These are phyloP conservation scores for Apiospora saccharicola DNA, from an alignment of 2,329 filamentous ascomycete species.

Conservation along the genomic window DNA sequence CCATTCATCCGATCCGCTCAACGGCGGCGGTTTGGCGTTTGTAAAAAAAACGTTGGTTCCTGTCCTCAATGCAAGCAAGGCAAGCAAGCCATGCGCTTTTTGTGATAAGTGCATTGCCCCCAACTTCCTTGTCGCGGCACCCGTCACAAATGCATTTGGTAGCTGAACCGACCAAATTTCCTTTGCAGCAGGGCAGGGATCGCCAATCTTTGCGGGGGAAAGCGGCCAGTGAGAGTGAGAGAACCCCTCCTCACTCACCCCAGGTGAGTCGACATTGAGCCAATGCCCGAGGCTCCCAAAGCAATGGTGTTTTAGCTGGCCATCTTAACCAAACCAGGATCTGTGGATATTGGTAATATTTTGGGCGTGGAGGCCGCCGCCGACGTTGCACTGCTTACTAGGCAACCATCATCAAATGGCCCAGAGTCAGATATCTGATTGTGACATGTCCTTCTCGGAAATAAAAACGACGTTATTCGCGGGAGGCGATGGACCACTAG, in stretches of 20 bases:
- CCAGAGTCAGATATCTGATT: too few relatives aligned
- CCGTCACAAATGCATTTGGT: neutral
- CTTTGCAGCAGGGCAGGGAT: slow-evolving; percentile 8
- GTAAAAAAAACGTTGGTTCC: neutral
- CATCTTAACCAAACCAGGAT: neutral
- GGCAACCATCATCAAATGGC: neutral
- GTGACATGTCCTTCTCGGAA: too few relatives aligned
- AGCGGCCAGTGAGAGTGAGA: neutral
- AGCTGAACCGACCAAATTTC: neutral
- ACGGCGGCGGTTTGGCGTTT: neutral
- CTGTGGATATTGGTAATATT: neutral
- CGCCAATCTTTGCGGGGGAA: neutral
- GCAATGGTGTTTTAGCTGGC: slow-evolving; percentile 1
- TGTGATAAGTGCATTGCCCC: neutral
- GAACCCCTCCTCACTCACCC: neutral
- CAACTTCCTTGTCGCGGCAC: neutral
- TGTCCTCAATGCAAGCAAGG: neutral
- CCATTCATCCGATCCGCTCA: slow-evolving; percentile 11
- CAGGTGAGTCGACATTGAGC: slow-evolving; percentile 1
- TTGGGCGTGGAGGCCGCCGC: neutral
- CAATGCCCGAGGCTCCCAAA: neutral
- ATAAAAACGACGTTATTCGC: too few relatives aligned
- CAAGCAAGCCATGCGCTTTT: neutral
- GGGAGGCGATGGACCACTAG: too few relatives aligned
- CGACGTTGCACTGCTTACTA: neutral